Base-by-base conservation (phyloP, 495 filamentous ascomycete genomes). In the Aspergillus wentii region DNA sequence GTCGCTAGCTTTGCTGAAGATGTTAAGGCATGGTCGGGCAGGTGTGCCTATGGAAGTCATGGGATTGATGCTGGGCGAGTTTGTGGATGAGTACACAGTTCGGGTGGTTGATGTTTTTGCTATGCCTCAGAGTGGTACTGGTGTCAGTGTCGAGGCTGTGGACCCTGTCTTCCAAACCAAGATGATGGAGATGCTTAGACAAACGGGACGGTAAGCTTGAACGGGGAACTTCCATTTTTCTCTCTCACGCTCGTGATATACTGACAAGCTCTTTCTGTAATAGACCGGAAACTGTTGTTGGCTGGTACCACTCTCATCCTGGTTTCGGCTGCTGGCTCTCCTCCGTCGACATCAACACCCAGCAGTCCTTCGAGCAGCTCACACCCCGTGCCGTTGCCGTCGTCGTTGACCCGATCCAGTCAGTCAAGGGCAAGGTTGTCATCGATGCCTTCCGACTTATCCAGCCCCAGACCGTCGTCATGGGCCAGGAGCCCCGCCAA, bases 41-140 rank as follows among this genome's bases (percentile, higher is more conserved):
- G 92, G 92, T 67, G 92, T 98, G 37, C 92, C 92, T 18, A 98
- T 98, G 92, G 92, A 98, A 76, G 92, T 98, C 56, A 98, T 98
- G 92, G 92, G 92, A 30, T 68, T 98, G 55, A 97, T 98, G 92
- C 71, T 97, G 44, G 92, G 92, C 54, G 94, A 96, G 54, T 97
- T 98, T 55, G 90, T 98, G 40, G 92, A 98, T 62, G 92, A 97
- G 70, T 98, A 95, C 59, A 98, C 92, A 45, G 92, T 98, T 33
- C 82, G 91, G 33, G 92, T 98, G 14, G 87, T 94, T 23, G 92
- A 98, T 69, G 92, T 97, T 5, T 98, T 98, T 63, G 92, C 92
- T 30, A 98, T 98, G 92, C 92, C 92, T n/a, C 92, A 98, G 61
- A 95, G 88, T 46, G 92, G 92, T 61, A 98, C 92, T 8, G 92